Conservation (phyloP, 768 basidiomycete genomes). For the Lactifluus pinguis region DNA sequence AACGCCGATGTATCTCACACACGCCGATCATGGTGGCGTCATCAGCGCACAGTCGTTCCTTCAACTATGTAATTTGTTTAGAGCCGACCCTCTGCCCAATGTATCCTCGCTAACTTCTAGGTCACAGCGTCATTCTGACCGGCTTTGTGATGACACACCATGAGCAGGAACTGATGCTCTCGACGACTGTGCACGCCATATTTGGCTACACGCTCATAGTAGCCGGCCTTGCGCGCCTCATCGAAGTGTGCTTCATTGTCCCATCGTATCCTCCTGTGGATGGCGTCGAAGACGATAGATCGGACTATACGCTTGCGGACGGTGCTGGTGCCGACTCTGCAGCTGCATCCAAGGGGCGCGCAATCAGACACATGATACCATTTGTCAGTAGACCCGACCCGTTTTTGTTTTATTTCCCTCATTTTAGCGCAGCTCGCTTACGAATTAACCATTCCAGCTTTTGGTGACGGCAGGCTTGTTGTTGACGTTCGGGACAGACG, state of each 20-base stretch:
- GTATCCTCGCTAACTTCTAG: background rate
- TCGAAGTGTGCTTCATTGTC: slow-evolving; percentile 77
- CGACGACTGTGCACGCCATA: slow-evolving; percentile 74
- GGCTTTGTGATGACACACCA: slow-evolving; percentile 95
- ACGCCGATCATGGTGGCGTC: background rate
- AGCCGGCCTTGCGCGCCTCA: slow-evolving; percentile 68
- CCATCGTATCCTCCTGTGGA: slow-evolving; percentile 28
- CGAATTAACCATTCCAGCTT: slow-evolving; percentile 48
- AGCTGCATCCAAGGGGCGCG: slow-evolving; percentile 29
- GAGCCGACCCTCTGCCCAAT: slow-evolving; percentile 6
- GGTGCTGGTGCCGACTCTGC: slow-evolving; percentile 23
- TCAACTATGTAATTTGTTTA: slow-evolving; percentile 59
- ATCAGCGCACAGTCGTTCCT: slow-evolving; percentile 70
- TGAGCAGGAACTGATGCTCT: slow-evolving; percentile 73
- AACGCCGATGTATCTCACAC: background rate
- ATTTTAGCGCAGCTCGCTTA: slow-evolving; percentile 40
- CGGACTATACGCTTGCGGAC: slow-evolving; percentile 59
- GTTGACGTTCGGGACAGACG: slow-evolving; percentile 93
- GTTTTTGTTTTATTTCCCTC: background rate
- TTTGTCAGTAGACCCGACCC: slow-evolving; percentile 52
- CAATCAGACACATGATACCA: slow-evolving; percentile 83
- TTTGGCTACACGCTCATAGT: slow-evolving; percentile 84
- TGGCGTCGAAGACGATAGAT: slow-evolving; percentile 43
- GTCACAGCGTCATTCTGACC: slow-evolving; percentile 67
- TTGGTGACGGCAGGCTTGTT: slow-evolving; percentile 36